Base-by-base conservation (phyloP, 129 eudicot species). In the Glebionis coronaria region DNA sequence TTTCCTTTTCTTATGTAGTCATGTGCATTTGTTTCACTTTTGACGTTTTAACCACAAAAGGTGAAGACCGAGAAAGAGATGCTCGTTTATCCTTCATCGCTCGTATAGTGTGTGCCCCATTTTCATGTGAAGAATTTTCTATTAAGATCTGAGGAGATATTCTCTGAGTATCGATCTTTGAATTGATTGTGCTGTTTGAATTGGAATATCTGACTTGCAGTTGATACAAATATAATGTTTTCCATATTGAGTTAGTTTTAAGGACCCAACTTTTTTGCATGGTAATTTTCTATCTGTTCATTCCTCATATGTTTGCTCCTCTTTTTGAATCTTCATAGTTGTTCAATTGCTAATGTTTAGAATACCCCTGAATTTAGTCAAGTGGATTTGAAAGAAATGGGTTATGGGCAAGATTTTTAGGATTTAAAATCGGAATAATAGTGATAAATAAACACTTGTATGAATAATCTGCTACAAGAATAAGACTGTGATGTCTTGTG, bases 121-220 rank as follows among this genome's bases (percentile, higher is more conserved):
- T 44, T 40, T 9, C 50, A 25, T 75, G 59, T 52, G 54, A 67
- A 60, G 68, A 74, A 59, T 74, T 74, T 71, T 59, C 52, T 40
- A 44, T 38, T 62, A 27, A 68, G 70, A 76, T 76, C 70, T 76
- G 50, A 69, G 61, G 51, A 76, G 29, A 76, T 68, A 76, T 76
- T 76, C 80, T 76, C 75, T 61, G 75, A 42, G 70, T 76, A 61
- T 16, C 65, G 63, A 76, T 76, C 58, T 76, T 76, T 76, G 80
- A 73, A 73, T 55, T 64, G 71, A 73, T 73, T 40, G 31, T 68
- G 73, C 56, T 64, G 21, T 67, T 69, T 69, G 23, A 69, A 69
- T 8, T 54, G 57, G 78, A 73, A 65, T 73, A 56, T 27, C 44
- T 55, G 44, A n/a, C 60, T 51, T 51, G 15, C 56, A 59, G 49